These are phyloP conservation scores for Trichoderma citrinoviride DNA, from an alignment of 2,329 filamentous ascomycete species.

Conservation along the genomic window DNA sequence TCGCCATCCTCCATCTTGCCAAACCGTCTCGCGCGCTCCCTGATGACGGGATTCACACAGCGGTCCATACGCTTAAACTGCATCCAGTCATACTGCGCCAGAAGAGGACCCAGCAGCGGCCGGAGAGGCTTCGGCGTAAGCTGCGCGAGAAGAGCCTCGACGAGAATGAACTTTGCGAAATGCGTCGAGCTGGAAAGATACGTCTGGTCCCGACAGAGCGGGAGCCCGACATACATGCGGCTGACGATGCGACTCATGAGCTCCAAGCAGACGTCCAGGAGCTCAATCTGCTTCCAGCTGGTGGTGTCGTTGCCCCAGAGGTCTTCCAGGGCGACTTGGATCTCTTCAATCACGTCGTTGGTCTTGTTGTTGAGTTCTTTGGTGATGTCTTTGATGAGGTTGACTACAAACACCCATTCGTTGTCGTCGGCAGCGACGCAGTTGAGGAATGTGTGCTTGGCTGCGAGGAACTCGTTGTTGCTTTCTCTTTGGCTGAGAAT, in stretches of 20 bases:
- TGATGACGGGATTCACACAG: conserved; percentile 2
- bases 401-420: conserved; percentile 3
- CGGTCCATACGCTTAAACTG: conserved; percentile 9
- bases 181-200: conserved; percentile 1
- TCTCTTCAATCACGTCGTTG: background rate
- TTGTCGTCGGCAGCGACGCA: conserved; percentile 4
- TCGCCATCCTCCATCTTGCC: background rate
- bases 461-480: conserved; percentile 13
- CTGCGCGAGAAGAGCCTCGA: conserved; percentile 3
- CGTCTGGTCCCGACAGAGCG: background rate
- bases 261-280: background rate
- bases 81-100: conserved; percentile 6
- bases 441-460: conserved; percentile 7
- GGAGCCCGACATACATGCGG: background rate
- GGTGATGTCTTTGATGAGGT: background rate
- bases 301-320: background rate
- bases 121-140: background rate
- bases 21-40: background rate
- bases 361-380: conserved; percentile 7
- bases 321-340: background rate
- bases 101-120: background rate
- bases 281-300: background rate
- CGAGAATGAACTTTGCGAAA: conserved; percentile 5
- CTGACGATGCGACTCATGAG: conserved; percentile 6
- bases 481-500: conserved; percentile 6